These are phyloP conservation scores for Microsporum audouinii DNA, from an alignment of 2,329 filamentous ascomycete genomes.

Conservation along the genomic window DNA sequence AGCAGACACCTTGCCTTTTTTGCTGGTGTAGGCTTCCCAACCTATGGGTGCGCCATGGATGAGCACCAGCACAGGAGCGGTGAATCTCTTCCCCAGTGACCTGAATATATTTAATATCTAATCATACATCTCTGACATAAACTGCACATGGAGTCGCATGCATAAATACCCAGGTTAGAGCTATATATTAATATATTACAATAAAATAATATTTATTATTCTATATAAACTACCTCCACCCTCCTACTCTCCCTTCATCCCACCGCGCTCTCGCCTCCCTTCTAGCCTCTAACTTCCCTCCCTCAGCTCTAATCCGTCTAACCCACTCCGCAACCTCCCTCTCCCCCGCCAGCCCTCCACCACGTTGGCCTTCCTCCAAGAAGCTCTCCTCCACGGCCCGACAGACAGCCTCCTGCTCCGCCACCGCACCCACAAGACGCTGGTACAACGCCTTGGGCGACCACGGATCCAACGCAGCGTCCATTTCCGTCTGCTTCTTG, in stretches of 20 bases:
- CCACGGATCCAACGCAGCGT: constrained; percentile 71
- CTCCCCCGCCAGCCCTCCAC: constrained; percentile 52
- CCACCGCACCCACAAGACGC: constrained; percentile 60
- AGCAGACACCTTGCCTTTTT: constrained; percentile 58
- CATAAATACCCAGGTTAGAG: background rate
- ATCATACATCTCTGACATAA: background rate
- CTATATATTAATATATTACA: constrained; percentile 1
- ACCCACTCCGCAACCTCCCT: constrained; percentile 81
- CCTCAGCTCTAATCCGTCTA: constrained; percentile 65
- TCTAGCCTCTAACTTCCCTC: constrained; percentile 64
- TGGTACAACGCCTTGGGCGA: constrained; percentile 79
- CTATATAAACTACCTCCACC: constrained; percentile 56
- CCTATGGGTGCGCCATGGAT: constrained; percentile 14
- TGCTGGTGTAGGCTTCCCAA: constrained; percentile 24
- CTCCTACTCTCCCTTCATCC: constrained; percentile 91
- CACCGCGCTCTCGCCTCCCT: constrained; percentile 83
- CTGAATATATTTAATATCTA: background rate
- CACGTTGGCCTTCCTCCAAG: constrained; percentile 49
- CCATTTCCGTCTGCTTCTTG: constrained; percentile 79
- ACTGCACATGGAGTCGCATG: background rate
- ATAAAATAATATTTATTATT: background rate
- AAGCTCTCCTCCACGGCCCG: constrained; percentile 86
- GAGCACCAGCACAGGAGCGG: background rate
- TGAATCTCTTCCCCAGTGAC: background rate
- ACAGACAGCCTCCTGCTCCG: constrained; percentile 73